These are phyloP conservation scores for Apophysomyces sp. DNA, from an alignment of 371 early-diverging fungal genomes.

Conservation along the genomic window DNA sequence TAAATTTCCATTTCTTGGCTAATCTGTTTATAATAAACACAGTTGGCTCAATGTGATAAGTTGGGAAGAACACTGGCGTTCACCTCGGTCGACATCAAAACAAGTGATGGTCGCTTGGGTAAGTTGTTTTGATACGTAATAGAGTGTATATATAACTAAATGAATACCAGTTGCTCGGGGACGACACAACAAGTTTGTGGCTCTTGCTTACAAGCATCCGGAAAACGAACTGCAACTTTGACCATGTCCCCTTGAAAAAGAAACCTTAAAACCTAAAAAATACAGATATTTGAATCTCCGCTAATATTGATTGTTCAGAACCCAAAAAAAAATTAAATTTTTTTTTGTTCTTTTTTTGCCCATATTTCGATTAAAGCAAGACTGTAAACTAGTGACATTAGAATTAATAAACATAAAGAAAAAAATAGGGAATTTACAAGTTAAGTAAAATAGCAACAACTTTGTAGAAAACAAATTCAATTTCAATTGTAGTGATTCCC, in stretches of 20 bases:
- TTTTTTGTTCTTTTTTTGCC: slow-evolving; percentile 1
- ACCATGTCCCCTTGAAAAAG: neutral
- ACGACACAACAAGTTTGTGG: slow-evolving; percentile 65
- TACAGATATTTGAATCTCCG: slow-evolving; percentile 2
- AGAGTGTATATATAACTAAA: neutral
- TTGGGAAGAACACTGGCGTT: slow-evolving; percentile 64
- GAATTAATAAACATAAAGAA: no score
- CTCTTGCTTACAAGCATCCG: slow-evolving; percentile 44
- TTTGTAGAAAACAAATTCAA: neutral
- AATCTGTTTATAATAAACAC: neutral
- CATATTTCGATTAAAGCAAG: neutral
- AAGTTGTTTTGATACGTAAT: no score
- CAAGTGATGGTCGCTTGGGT: slow-evolving; percentile 43
- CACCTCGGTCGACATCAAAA: slow-evolving; percentile 51
- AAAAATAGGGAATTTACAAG: no score
- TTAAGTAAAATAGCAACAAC: no score
- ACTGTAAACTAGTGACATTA: neutral
- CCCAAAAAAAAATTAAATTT: neutral
- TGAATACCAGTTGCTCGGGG: slow-evolving; percentile 52
- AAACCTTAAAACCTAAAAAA: slow-evolving; percentile 2
- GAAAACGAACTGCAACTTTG: slow-evolving; percentile 29
- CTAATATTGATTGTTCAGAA: neutral
- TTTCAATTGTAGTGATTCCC: neutral
- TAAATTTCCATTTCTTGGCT: neutral
- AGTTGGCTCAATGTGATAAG: slow-evolving; percentile 60